These are phyloP conservation scores for Diplodia corticola DNA, from an alignment of 2,329 filamentous ascomycete species.

Conservation along the genomic window DNA sequence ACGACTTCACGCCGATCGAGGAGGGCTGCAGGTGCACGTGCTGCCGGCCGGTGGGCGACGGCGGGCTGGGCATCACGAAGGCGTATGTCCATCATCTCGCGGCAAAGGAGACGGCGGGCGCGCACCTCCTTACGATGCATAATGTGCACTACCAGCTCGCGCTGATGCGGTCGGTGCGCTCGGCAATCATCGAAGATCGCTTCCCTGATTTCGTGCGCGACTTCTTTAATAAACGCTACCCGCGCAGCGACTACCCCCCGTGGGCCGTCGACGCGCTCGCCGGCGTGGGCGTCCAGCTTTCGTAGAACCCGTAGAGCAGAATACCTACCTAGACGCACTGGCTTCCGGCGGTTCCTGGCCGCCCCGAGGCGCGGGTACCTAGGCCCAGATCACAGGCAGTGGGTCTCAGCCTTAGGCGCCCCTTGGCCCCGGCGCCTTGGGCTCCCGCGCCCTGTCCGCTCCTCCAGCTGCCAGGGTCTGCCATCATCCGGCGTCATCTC, in stretches of 20 bases:
- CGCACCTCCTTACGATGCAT: conserved; percentile 83
- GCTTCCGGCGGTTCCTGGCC: background rate
- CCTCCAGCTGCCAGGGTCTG: conserved; percentile 13
- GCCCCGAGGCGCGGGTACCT: background rate
- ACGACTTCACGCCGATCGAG: conserved; percentile 83
- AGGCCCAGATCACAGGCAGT: conserved; percentile 9
- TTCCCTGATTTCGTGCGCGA: conserved; percentile 75
- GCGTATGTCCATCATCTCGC: conserved; percentile 91
- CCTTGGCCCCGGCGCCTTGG: too few relatives aligned
- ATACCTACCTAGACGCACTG: background rate
- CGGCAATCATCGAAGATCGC: conserved; percentile 76
- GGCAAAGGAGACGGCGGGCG: conserved; percentile 91
- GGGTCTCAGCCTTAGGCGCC: conserved; percentile 13
- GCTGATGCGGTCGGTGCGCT: conserved; percentile 73
- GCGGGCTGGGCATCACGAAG: conserved; percentile 77
- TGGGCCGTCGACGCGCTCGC: conserved; percentile 83
- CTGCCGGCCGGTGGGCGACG: conserved; percentile 67
- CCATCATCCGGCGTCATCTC: conserved; percentile 11
- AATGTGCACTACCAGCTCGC: conserved; percentile 91
- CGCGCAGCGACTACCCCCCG: conserved; percentile 68
- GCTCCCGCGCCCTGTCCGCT: background rate
- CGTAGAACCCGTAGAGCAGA: background rate
- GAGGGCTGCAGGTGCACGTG: conserved; percentile 77
- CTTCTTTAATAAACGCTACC: conserved; percentile 77
- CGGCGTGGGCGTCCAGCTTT: conserved; percentile 74